A percentile compares a stretch with the other conserved stretches of the same genome.
These are phyloP conservation scores for Neurospora sp. DNA, from an alignment of 2,329 filamentous ascomycete genomes.

Conservation along the genomic window DNA sequence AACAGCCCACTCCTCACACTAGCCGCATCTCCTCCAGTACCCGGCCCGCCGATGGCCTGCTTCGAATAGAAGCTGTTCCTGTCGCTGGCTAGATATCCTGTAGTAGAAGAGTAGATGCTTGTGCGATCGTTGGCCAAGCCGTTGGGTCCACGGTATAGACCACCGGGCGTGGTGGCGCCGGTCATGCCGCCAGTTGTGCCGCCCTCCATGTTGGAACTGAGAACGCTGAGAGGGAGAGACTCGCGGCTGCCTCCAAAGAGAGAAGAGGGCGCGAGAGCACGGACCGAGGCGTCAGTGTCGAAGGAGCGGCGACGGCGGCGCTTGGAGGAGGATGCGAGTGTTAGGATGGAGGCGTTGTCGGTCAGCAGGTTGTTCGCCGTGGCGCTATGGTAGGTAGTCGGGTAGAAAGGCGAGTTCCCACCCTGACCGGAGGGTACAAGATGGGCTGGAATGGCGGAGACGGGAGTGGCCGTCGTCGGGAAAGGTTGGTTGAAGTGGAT, in stretches of 20 bases:
- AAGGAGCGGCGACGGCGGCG: conserved; percentile 67
- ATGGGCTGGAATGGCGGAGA: conserved; percentile 64
- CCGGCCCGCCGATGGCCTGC: conserved; percentile 11
- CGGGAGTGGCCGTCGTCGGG: conserved; percentile 47
- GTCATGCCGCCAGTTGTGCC: conserved; percentile 13
- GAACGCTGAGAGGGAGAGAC: conserved; percentile 66
- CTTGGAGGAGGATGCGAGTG: conserved; percentile 74
- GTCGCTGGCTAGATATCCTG: conserved; percentile 59
- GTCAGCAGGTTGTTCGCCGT: conserved; percentile 75
- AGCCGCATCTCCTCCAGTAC: conserved; percentile 51
- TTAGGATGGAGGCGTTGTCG: conserved; percentile 79
- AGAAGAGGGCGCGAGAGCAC: conserved; percentile 73
- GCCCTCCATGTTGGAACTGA: conserved; percentile 60
- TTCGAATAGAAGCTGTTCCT: conserved; percentile 69
- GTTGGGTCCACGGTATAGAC: conserved; percentile 38
- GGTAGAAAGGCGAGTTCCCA: conserved; percentile 36
- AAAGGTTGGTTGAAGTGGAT: conserved; percentile 60
- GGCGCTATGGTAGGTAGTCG: conserved; percentile 65
- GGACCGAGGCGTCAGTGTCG: conserved; percentile 78
- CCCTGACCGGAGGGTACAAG: conserved; percentile 38
- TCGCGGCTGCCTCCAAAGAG: conserved; percentile 76
- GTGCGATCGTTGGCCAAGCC: conserved; percentile 51
- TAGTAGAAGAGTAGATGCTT: conserved; percentile 69
- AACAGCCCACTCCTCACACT: conserved; percentile 70
- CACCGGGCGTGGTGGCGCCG: conserved; percentile 31